Evolutionary conservation across 371 early-diverging fungal species (phyloP).

Genomic region (Mortierella sp.): DNA sequence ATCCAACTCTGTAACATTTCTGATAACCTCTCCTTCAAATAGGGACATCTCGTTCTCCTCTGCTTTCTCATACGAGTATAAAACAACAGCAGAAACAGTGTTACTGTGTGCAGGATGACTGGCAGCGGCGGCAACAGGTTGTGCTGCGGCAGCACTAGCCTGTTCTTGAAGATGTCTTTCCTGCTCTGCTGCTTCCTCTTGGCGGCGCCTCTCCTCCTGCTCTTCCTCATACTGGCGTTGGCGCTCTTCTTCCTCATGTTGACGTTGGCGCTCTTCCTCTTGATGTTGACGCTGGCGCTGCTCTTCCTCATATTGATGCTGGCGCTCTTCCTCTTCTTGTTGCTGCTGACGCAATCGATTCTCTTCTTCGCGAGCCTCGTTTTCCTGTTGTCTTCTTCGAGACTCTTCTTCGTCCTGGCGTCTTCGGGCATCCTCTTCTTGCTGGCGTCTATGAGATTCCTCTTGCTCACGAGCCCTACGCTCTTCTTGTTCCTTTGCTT

Average conservation of each 20-base stretch:
- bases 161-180: conserved; percentile 47
- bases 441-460: conserved; percentile 33
- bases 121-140: conserved; percentile 27
- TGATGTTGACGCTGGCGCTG: conserved; percentile 28
- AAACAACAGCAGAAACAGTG: conserved; percentile 71
- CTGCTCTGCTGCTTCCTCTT: conserved; percentile 49
- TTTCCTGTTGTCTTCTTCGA: conserved; percentile 49
- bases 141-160: conserved; percentile 42
- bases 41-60: conserved; percentile 91
- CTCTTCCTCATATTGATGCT: conserved; percentile 43
- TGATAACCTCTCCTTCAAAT: conserved; percentile 84
- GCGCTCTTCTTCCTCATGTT: conserved; percentile 61
- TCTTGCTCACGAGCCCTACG: conserved; percentile 32
- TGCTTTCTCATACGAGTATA: conserved; percentile 83
- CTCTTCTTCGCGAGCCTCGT: conserved; percentile 52
- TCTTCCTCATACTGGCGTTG: conserved; percentile 55
- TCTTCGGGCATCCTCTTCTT: conserved; percentile 33
- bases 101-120: conserved; percentile 44
- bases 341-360: conserved; percentile 14
- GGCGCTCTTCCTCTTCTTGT: conserved; percentile 45
- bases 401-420: conserved; percentile 37
- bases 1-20: conserved; percentile 78
- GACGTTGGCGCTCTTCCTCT: conserved; percentile 52
- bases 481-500: conserved; percentile 41
- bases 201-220: conserved; percentile 26